A percentile compares a stretch with the other conserved stretches of the same genome.
Evolutionary conservation across 331 rosid species (phyloP).

Genomic region (Saraca asoca): DNA sequence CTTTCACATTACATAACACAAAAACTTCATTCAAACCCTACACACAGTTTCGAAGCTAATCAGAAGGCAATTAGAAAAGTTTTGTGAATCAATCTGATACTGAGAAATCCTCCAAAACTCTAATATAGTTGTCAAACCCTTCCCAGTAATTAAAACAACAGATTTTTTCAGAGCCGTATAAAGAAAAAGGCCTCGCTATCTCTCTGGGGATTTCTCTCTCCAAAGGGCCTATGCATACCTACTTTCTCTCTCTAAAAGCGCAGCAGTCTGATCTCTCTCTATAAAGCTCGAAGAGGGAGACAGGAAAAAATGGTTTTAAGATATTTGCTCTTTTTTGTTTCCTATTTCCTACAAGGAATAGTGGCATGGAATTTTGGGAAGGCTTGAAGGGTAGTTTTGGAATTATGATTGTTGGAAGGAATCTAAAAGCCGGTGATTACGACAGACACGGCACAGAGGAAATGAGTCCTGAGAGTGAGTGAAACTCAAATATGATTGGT

Average conservation of each 20-base stretch:
- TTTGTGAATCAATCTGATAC: constrained; percentile 23
- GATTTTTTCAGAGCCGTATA: constrained; percentile 23
- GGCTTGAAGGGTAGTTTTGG: constrained; percentile 39
- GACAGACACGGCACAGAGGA: too few relatives aligned
- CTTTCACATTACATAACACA: constrained; percentile 49
- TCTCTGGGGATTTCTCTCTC: constrained; percentile 33
- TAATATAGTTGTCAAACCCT: constrained; percentile 40
- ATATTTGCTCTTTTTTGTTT: constrained; percentile 26
- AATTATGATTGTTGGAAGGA: background rate
- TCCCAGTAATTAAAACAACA: background rate
- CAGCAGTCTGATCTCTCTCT: constrained; percentile 17
- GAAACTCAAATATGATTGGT: too few relatives aligned
- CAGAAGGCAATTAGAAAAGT: constrained; percentile 21
- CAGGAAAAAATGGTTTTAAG: background rate
- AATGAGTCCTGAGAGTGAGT: too few relatives aligned
- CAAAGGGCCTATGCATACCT: constrained; percentile 26
- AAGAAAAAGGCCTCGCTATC: constrained; percentile 17
- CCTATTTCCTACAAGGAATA: background rate
- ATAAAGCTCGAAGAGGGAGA: constrained; percentile 29
- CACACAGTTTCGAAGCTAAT: constrained; percentile 21
- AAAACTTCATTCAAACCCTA: constrained; percentile 2
- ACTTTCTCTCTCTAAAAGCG: constrained; percentile 26
- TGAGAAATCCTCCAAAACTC: constrained; percentile 51
- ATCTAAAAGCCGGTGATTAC: too few relatives aligned
- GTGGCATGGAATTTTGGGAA: constrained; percentile 28